Conservation (phyloP, 495 filamentous ascomycete species). For the Aspergillus diversus region DNA sequence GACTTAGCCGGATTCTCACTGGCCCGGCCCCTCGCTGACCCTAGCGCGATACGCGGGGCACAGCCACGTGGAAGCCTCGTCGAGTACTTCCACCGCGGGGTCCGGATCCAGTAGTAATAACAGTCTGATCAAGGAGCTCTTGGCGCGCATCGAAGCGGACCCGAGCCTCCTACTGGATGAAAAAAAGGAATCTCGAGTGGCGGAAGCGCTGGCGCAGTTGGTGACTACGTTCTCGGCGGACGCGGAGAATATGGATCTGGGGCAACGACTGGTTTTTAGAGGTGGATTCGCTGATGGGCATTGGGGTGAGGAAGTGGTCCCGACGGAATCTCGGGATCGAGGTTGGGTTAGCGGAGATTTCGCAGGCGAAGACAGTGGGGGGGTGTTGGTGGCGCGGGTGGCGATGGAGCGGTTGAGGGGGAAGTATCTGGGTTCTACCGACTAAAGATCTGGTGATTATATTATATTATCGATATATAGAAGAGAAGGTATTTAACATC, state of each 20-base stretch:
- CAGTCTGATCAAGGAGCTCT: neutral
- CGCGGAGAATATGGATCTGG: neutral
- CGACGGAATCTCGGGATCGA: conserved; percentile 1
- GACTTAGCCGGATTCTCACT: too few species aligned
- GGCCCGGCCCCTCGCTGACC: too few species aligned
- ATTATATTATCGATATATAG: too few species aligned
- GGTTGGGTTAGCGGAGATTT: conserved; percentile 5
- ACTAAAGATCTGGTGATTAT: too few species aligned
- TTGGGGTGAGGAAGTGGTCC: conserved; percentile 7
- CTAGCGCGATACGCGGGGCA: too few species aligned
- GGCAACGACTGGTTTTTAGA: neutral
- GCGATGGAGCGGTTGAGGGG: neutral
- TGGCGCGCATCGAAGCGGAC: neutral
- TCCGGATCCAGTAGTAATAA: neutral
- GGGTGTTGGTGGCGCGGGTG: neutral
- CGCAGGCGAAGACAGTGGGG: neutral
- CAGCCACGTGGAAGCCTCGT: too few species aligned
- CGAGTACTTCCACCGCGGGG: neutral
- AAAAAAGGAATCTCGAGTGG: neutral
- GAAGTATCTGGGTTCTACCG: neutral
- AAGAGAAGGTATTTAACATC: too few species aligned
- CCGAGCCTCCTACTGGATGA: neutral
- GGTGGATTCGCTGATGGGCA: conserved; percentile 11
- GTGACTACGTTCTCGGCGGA: neutral
- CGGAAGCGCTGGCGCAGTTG: neutral